These are phyloP conservation scores for Mycena amicta DNA, from an alignment of 768 basidiomycete species.

Conservation along the genomic window DNA sequence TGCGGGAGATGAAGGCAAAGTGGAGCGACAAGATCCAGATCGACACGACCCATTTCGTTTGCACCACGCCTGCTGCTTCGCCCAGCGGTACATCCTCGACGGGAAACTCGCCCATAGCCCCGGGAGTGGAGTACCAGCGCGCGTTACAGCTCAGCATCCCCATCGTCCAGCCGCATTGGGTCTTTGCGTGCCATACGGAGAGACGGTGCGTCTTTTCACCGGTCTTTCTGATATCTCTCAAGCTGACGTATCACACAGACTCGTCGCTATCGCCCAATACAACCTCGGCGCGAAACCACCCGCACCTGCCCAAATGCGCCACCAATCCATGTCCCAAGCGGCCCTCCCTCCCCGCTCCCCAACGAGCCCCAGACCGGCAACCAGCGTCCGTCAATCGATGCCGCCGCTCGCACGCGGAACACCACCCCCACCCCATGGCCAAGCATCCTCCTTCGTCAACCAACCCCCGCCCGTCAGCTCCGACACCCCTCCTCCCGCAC, in stretches of 20 bases:
- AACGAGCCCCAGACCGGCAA: neutral
- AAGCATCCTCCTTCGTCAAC: conserved; percentile 43
- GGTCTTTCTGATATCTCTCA: neutral
- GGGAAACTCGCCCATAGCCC: conserved; percentile 55
- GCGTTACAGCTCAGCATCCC: conserved; percentile 93
- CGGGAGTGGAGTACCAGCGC: conserved; percentile 89
- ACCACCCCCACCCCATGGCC: conserved; percentile 31
- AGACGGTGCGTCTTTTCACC: conserved; percentile 60
- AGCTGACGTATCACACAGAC: conserved; percentile 43
- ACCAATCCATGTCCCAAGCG: conserved; percentile 57
- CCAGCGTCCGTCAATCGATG: neutral
- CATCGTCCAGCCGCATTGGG: conserved; percentile 93
- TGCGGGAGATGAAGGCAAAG: conserved; percentile 84
- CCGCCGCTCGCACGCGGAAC: neutral
- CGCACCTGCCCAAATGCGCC: conserved; percentile 52
- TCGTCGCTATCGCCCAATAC: conserved; percentile 83
- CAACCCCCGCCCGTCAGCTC: conserved; percentile 28
- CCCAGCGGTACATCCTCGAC: neutral
- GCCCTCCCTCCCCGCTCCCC: neutral
- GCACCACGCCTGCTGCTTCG: conserved; percentile 73
- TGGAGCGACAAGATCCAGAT: conserved; percentile 95
- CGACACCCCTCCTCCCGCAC: conserved; percentile 10
- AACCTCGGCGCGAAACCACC: conserved; percentile 72
- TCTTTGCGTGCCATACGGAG: conserved; percentile 85
- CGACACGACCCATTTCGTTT: conserved; percentile 98